Conservation (phyloP, 164 flowering plant species). For the Vitis amurensis region DNA sequence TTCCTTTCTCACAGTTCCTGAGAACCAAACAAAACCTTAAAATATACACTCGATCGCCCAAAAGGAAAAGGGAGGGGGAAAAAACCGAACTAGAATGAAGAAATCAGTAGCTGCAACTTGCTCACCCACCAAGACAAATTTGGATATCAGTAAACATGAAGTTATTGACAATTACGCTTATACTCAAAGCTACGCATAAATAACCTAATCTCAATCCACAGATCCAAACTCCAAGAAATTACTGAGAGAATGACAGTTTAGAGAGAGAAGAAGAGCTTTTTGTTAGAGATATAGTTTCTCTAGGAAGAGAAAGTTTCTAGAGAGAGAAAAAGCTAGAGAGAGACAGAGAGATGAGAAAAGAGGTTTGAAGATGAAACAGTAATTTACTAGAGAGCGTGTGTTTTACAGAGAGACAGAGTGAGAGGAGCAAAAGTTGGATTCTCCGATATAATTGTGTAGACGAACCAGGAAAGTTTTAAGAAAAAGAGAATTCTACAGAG, state of each 20-base stretch:
- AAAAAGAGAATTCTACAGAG: slow-evolving; percentile 2
- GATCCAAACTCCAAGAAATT: slow-evolving; percentile 8
- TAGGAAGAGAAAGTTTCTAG: not conserved
- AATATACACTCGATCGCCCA: too few species aligned
- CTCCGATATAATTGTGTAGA: too few species aligned
- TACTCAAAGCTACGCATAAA: not conserved
- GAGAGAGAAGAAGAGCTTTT: not conserved
- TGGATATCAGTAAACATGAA: slow-evolving; percentile 23
- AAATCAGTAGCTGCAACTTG: not conserved
- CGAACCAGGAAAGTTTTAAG: too few species aligned
- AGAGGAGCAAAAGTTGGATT: too few species aligned
- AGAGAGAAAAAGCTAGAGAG: slow-evolving; percentile 5
- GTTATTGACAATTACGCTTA: not conserved
- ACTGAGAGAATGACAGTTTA: not conserved
- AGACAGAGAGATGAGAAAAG: slow-evolving; percentile 11
- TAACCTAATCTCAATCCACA: slow-evolving; percentile 3
- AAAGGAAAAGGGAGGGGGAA: too few species aligned
- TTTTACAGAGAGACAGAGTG: too few species aligned
- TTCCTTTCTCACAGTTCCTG: too few species aligned
- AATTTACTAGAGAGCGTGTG: too few species aligned
- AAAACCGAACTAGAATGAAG: not conserved
- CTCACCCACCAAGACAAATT: slow-evolving; percentile 25
- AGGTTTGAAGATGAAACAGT: too few species aligned
- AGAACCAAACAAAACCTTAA: too few species aligned
- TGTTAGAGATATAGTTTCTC: not conserved